Base-by-base conservation (phyloP, 768 basidiomycete species). In the Dioszegia hungarica region DNA sequence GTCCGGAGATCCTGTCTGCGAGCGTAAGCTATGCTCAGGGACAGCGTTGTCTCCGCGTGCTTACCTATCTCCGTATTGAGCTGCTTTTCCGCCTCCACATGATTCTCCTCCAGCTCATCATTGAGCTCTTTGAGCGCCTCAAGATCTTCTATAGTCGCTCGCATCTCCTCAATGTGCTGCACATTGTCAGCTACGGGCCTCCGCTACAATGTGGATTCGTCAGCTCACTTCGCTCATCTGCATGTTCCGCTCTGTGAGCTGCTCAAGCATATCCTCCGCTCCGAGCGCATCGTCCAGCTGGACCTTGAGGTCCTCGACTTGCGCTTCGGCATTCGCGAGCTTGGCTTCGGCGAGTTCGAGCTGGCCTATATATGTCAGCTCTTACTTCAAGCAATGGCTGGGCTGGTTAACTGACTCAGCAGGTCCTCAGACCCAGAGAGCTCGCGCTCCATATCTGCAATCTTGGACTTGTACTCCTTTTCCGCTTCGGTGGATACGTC, bases 101-200 rank as follows among this genome's bases (percentile, higher is more conserved):
- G 94, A 66, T 90, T 92, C 77, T 98, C 93, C 75, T 98, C 95
- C 2, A 99, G 82, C 77, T 99, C 95, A 60, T 99, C 94, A 54
- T 87, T 90, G 45, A 99, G 86, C 68, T 98, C 95, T 72, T 93
- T 89, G 38, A 99, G 83, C 11, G 92, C 85, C 72, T 99, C 95
- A 3, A 97, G 84, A 67, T 99, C 95, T 74, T 98, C 94, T 53
- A 98, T 90, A 0, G 89, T 89, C 53, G 90, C 86, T 12, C 90
- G 84, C 88, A 97, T 93, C 77, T 97, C 92, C 73, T 98, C 95
- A 62, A 97, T 91, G 84, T 92, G 93, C 89, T 93, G 66, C 10
- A 12, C 2, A 10, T 4, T n/a, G 15, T 45, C 55, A 61, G 57
- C 46, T 27, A 40, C 3, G 14, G 6, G 12, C 9, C 3, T n/a